These are phyloP conservation scores for Eucalyptus fibrosa DNA, from an alignment of 345 rosid genomes.

Conservation along the genomic window DNA sequence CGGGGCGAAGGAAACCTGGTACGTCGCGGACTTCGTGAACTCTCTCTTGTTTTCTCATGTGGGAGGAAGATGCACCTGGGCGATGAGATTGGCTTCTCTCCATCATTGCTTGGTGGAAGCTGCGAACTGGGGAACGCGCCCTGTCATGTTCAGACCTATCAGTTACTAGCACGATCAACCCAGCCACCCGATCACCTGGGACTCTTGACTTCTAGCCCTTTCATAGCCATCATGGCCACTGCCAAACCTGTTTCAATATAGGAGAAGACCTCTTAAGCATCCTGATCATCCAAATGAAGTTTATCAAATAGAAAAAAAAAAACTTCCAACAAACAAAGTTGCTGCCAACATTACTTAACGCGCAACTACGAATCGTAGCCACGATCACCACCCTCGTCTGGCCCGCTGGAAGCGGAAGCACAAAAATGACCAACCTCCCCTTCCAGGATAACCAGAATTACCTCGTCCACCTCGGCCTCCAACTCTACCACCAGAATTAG, in stretches of 20 bases:
- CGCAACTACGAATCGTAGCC: background rate
- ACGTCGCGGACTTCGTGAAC: background rate
- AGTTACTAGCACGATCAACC: constrained; percentile 13
- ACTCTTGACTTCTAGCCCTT: constrained; percentile 12
- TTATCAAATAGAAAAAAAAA: background rate
- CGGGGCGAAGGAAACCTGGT: background rate
- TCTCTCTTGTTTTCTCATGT: background rate
- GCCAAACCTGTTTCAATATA: background rate
- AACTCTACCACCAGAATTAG: constrained; percentile 41
- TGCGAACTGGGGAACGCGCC: constrained; percentile 29
- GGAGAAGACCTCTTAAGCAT: background rate
- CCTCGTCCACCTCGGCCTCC: constrained; percentile 40
- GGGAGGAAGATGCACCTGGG: background rate
- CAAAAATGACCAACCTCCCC: background rate
- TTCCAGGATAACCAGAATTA: background rate
- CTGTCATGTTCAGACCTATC: constrained; percentile 25
- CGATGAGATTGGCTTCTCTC: constrained; percentile 11
- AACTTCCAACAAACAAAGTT: background rate
- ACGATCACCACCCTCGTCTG: background rate
- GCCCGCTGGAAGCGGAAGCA: background rate
- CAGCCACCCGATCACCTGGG: constrained; percentile 17
- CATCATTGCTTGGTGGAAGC: constrained; percentile 67
- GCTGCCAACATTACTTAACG: too few relatives aligned
- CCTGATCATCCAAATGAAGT: background rate
- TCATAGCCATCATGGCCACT: constrained; percentile 3